Conservation (phyloP, 257 asterid genomes). For the Scutellaria galericulata region DNA sequence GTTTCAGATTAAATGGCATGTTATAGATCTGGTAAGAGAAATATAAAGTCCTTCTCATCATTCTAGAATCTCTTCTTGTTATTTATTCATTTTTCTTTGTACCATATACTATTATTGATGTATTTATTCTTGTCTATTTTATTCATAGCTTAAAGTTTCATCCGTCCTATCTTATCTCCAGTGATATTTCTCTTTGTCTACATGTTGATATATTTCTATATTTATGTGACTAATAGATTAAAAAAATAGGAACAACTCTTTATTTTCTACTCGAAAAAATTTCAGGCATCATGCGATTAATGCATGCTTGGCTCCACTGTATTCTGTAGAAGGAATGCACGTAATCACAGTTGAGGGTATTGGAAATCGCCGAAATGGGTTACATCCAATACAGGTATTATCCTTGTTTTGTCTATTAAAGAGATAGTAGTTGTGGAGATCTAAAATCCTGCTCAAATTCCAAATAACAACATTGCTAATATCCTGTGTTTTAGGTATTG, state of each 20-base stretch:
- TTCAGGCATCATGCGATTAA: constrained; percentile 85
- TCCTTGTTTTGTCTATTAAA: constrained; percentile 21
- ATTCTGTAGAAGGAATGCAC: constrained; percentile 98
- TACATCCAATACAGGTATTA: constrained; percentile 94
- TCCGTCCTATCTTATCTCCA: constrained; percentile 10
- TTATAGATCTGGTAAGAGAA: background rate
- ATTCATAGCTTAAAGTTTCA: constrained; percentile 12
- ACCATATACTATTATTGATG: background rate
- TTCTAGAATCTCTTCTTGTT: constrained; percentile 1
- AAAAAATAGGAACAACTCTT: constrained; percentile 17
- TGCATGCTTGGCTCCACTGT: constrained; percentile 97
- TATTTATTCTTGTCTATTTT: constrained; percentile 1
- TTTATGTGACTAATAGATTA: constrained; percentile 8
- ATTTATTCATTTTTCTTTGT: constrained; percentile 12
- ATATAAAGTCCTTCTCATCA: constrained; percentile 24
- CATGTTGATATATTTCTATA: constrained; percentile 17
- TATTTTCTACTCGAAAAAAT: constrained; percentile 14
- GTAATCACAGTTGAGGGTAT: constrained; percentile 93
- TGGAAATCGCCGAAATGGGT: constrained; percentile 76
- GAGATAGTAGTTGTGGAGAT: constrained; percentile 21
- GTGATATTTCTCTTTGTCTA: constrained; percentile 4
- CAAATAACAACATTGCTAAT: background rate
- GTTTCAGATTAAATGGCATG: background rate
- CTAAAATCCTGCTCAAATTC: constrained; percentile 20
- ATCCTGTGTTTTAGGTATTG: background rate